These are phyloP conservation scores for Ustilago nuda DNA, from an alignment of 1,284 basidiomycete species.

Conservation along the genomic window DNA sequence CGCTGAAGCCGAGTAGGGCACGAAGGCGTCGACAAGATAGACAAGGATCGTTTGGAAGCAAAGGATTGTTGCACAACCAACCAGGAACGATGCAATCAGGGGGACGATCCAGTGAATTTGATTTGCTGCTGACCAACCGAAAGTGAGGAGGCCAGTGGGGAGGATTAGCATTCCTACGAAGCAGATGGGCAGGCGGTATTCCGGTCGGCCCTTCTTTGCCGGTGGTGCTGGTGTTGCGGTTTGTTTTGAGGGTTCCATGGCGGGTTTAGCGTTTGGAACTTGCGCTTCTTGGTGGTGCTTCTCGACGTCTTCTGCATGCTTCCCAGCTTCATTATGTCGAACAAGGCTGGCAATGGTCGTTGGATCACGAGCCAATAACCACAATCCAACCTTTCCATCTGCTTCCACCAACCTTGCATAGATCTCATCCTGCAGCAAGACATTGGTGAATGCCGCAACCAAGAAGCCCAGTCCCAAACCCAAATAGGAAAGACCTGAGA, in stretches of 20 bases:
- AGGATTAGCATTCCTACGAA: constrained; percentile 72
- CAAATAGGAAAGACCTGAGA: constrained; percentile 70
- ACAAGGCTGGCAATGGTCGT: not conserved
- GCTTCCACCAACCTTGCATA: constrained; percentile 65
- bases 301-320: constrained; percentile 8
- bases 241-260: not conserved
- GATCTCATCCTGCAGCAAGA: constrained; percentile 70
- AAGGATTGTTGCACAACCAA: constrained; percentile 67
- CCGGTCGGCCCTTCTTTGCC: constrained; percentile 52
- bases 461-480: constrained; percentile 71
- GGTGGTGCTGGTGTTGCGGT: not conserved
- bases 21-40: constrained; percentile 71
- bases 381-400: constrained; percentile 48
- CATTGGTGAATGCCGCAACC: constrained; percentile 69
- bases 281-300: not conserved
- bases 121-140: constrained; percentile 58
- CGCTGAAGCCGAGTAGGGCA: constrained; percentile 71
- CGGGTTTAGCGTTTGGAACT: not conserved
- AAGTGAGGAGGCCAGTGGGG: constrained; percentile 71
- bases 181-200: constrained; percentile 69
- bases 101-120: constrained; percentile 56
- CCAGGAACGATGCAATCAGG: constrained; percentile 55
- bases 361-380: constrained; percentile 32
- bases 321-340: not conserved
- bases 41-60: constrained; percentile 71